These are phyloP conservation scores for Saccharomyces hybrid DNA, from an alignment of 1,139 yeast species.

Conservation along the genomic window DNA sequence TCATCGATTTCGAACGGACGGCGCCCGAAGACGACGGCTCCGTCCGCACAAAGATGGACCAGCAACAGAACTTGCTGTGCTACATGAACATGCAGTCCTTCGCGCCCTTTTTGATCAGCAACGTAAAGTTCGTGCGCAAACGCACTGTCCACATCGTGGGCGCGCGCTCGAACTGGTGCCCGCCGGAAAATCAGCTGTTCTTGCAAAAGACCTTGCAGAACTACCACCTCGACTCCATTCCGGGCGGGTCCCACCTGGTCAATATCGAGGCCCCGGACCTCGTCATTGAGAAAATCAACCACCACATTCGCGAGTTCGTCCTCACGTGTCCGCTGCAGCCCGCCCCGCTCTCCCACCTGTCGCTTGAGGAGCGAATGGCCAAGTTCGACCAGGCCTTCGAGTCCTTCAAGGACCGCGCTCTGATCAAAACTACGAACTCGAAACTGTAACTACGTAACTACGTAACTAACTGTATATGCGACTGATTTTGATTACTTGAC, in stretches of 20 bases:
- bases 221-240: constrained; percentile 35
- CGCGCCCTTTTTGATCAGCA: constrained; percentile 32
- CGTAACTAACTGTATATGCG: background rate
- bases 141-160: constrained; percentile 49
- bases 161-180: constrained; percentile 46
- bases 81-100: constrained; percentile 40
- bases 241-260: constrained; percentile 46
- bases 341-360: background rate
- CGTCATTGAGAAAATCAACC: constrained; percentile 29
- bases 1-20: constrained; percentile 38
- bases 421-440: background rate
- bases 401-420: background rate
- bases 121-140: constrained; percentile 35
- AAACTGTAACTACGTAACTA: background rate
- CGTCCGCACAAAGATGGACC: constrained; percentile 36
- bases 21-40: constrained; percentile 32
- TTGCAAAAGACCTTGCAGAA: constrained; percentile 27
- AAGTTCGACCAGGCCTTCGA: background rate
- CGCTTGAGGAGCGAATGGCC: background rate
- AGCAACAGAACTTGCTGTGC: constrained; percentile 42
- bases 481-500: background rate
- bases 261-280: constrained; percentile 50
- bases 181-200: constrained; percentile 35
- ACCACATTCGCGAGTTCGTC: constrained; percentile 10
- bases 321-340: background rate